These are phyloP conservation scores for Parascedosporium putredinis DNA, from an alignment of 2,329 filamentous ascomycete species.

Conservation along the genomic window DNA sequence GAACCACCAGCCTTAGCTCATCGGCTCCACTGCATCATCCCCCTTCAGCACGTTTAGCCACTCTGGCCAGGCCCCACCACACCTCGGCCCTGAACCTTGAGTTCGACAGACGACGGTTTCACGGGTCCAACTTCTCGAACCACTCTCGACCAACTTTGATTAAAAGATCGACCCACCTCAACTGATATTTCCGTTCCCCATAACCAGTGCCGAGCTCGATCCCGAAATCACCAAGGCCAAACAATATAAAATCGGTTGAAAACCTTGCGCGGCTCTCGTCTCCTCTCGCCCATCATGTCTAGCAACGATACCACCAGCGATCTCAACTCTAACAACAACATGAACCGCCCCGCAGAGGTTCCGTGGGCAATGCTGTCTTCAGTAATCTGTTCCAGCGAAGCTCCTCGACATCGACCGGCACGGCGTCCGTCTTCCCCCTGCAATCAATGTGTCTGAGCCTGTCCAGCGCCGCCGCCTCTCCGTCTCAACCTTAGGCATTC, in stretches of 20 bases:
- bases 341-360: constrained; percentile 39
- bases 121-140: constrained; percentile 8
- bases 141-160: constrained; percentile 5
- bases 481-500: constrained; percentile 63
- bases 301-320: constrained; percentile 12
- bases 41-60: neutral
- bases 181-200: neutral
- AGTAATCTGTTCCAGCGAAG: constrained; percentile 49
- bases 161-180: constrained; percentile 5
- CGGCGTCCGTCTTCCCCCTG: constrained; percentile 31
- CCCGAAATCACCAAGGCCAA: neutral
- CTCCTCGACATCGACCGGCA: constrained; percentile 37
- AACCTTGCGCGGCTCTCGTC: neutral
- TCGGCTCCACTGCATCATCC: neutral
- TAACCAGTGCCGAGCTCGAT: neutral
- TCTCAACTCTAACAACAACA: constrained; percentile 20
- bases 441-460: constrained; percentile 34
- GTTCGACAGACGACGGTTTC: constrained; percentile 4
- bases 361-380: constrained; percentile 45
- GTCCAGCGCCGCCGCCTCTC: constrained; percentile 60
- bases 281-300: constrained; percentile 1
- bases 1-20: neutral
- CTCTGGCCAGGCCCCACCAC: neutral
- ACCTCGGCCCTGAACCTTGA: neutral
- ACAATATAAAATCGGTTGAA: neutral